Evolutionary conservation across 2,329 filamentous ascomycete genomes (phyloP).

Genomic region (Aspergillus alliaceus): DNA sequence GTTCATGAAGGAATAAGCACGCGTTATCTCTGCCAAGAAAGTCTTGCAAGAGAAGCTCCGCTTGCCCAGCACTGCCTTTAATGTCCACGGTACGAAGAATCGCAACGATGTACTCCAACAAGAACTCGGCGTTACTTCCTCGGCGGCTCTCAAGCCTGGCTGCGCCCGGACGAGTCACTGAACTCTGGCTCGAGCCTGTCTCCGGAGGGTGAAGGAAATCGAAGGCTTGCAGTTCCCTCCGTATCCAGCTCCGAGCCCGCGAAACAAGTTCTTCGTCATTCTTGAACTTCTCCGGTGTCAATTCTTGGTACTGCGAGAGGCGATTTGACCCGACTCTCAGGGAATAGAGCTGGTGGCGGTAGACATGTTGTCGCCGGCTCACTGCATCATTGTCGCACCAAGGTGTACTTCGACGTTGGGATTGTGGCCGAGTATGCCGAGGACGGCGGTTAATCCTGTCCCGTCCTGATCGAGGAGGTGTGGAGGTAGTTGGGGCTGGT

Average conservation of each 20-base stretch:
- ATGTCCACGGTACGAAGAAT: slow-evolving; percentile 81
- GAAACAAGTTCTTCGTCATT: slow-evolving; percentile 67
- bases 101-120: slow-evolving; percentile 82
- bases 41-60: slow-evolving; percentile 75
- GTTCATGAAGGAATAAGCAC: slow-evolving; percentile 77
- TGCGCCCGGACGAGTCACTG: slow-evolving; percentile 26
- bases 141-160: slow-evolving; percentile 44
- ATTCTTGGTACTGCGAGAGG: slow-evolving; percentile 71
- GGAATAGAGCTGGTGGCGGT: slow-evolving; percentile 70
- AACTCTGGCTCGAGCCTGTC: slow-evolving; percentile 16
- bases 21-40: slow-evolving; percentile 75
- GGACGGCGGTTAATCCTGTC: slow-evolving; percentile 11
- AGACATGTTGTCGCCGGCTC: slow-evolving; percentile 67
- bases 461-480: slow-evolving; percentile 2
- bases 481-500: slow-evolving; percentile 9
- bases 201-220: slow-evolving; percentile 60
- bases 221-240: slow-evolving; percentile 82
- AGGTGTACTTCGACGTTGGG: slow-evolving; percentile 19
- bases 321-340: slow-evolving; percentile 80
- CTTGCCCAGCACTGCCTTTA: slow-evolving; percentile 74
- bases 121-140: slow-evolving; percentile 73
- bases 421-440: slow-evolving; percentile 5
- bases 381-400: slow-evolving; percentile 48
- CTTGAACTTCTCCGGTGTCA: slow-evolving; percentile 67
- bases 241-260: slow-evolving; percentile 76